Base-by-base conservation (phyloP, 75 land plant genomes). In the Selaginella tamariscina region DNA sequence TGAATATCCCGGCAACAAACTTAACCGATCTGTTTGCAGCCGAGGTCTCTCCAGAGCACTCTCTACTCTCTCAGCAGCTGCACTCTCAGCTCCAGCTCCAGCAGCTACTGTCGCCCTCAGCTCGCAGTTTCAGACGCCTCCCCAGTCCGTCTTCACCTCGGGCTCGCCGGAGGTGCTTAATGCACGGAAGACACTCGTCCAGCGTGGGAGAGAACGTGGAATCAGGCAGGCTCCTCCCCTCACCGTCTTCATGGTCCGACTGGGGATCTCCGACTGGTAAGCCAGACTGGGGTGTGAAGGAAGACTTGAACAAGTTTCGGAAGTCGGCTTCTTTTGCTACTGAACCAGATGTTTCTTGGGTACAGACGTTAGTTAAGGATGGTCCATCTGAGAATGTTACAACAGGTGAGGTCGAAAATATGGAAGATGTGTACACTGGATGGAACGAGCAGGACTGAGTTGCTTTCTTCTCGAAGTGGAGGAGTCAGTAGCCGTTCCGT, bases 1-100 rank as follows among this genome's bases (percentile, higher is more conserved):
- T 75, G 18, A 71, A 30, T 33, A 72, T 81, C 20, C 54, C 74
- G 24, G 77, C 83, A 0, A 74, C 81, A 0, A 86, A 86, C 67
- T 84, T 89, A 32, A 85, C 86, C 22, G 94, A 89, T 27, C 75
- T 89, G 1, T 86, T 86, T 77, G 71, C 84, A 30, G 73, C 89
- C 29, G 94, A 89, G 74, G 70, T 81, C 26, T 75, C 82, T 31
- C 84, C 88, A 11, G 57, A 70, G 68, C 75, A 75, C 29, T 54
- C 91, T 0, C 67, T 74, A 2, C 81, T 80, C 33, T 78, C 77
- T 18, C 69, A 84, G 5, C 73, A 82, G 8, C 31, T 78, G 24
- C 73, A 78, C 54, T 78, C 75, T 29, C 85, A 80, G 67, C 70
- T 81, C 31, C 83, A 85, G 39, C 49, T 39, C 49, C 74, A 72